phyloP scores from a whole-genome alignment of 1,139 yeast genomes.

The Suhomyces wounanorum region DNA sequence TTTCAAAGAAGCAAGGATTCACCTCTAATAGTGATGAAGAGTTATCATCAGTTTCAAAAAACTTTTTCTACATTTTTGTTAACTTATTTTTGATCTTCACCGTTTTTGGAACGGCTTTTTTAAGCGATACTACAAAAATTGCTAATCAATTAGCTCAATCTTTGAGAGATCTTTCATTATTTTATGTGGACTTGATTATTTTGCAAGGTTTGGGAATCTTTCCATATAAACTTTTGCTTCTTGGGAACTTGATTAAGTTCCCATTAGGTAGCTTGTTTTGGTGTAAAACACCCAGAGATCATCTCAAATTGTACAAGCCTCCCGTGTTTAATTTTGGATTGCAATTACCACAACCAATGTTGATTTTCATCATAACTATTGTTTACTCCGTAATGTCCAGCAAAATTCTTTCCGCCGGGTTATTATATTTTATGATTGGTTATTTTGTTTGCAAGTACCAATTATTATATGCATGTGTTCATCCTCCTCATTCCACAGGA shows the following conservation, averaged over 20 bases:
- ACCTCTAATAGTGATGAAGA: slow-evolving; percentile 77
- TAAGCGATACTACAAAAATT: slow-evolving; percentile 73
- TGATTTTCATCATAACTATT: slow-evolving; percentile 72
- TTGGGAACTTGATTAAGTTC: slow-evolving; percentile 43
- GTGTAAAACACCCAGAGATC: slow-evolving; percentile 61
- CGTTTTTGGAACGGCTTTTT: slow-evolving; percentile 75
- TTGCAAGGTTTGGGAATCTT: slow-evolving; percentile 79
- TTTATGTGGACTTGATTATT: slow-evolving; percentile 72
- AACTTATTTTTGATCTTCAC: slow-evolving; percentile 78
- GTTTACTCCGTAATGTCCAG: slow-evolving; percentile 79
- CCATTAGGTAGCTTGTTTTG: slow-evolving; percentile 19
- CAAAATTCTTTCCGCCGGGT: slow-evolving; percentile 71
- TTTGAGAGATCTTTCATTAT: slow-evolving; percentile 64
- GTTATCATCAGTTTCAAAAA: slow-evolving; percentile 70
- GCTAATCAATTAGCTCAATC: slow-evolving; percentile 76
- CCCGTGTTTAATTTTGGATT: slow-evolving; percentile 81
- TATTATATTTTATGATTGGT: slow-evolving; percentile 72
- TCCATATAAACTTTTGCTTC: slow-evolving; percentile 63
- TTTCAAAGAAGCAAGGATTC: slow-evolving; percentile 70
- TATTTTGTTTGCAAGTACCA: slow-evolving; percentile 82
- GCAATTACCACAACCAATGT: slow-evolving; percentile 76
- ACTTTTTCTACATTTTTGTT: slow-evolving; percentile 76
- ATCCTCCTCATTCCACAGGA: slow-evolving; percentile 88
- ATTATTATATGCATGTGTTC: slow-evolving; percentile 75
- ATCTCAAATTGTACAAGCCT: slow-evolving; percentile 69